These are phyloP conservation scores for Colletotrichum horii DNA, from an alignment of 2,329 filamentous ascomycete genomes.

Conservation along the genomic window DNA sequence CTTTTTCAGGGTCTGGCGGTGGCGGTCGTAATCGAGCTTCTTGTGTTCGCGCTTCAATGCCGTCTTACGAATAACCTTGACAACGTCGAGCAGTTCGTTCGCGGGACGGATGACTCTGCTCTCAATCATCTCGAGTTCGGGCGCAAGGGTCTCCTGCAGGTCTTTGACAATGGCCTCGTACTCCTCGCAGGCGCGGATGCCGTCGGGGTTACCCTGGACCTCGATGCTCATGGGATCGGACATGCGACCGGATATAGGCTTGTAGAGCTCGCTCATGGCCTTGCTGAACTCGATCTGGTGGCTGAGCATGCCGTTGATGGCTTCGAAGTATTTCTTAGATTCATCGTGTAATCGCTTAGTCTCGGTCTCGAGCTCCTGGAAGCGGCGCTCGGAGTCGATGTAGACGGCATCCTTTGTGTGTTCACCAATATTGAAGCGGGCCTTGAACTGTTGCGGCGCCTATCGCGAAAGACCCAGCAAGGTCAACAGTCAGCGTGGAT, in stretches of 20 bases:
- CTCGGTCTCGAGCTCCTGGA: slow-evolving; percentile 91
- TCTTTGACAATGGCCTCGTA: slow-evolving; percentile 92
- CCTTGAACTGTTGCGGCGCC: slow-evolving; percentile 92
- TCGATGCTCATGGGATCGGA: slow-evolving; percentile 88
- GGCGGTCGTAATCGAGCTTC: slow-evolving; percentile 93
- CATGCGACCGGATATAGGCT: slow-evolving; percentile 93
- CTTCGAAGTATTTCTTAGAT: slow-evolving; percentile 95
- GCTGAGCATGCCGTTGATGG: slow-evolving; percentile 96
- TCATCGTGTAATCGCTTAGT: slow-evolving; percentile 98
- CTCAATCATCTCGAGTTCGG: slow-evolving; percentile 98
- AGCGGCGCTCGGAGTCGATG: slow-evolving; percentile 90
- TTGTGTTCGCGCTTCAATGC: slow-evolving; percentile 94
- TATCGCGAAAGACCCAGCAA: slow-evolving; percentile 29
- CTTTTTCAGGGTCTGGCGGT: slow-evolving; percentile 84
- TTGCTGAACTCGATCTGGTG: slow-evolving; percentile 99
- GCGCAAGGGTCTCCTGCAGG: slow-evolving; percentile 83
- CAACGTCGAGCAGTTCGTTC: slow-evolving; percentile 90
- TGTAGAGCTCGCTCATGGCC: slow-evolving; percentile 95
- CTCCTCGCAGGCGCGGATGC: slow-evolving; percentile 94
- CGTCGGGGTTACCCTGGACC: slow-evolving; percentile 86
- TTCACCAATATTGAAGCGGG: slow-evolving; percentile 94
- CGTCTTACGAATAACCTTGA: slow-evolving; percentile 93
- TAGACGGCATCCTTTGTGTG: slow-evolving; percentile 95
- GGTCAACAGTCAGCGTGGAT: neutral
- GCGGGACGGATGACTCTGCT: slow-evolving; percentile 88